Evolutionary conservation across 257 asterid species (phyloP).

Genomic region (Rauvolfia tetraphylla): DNA sequence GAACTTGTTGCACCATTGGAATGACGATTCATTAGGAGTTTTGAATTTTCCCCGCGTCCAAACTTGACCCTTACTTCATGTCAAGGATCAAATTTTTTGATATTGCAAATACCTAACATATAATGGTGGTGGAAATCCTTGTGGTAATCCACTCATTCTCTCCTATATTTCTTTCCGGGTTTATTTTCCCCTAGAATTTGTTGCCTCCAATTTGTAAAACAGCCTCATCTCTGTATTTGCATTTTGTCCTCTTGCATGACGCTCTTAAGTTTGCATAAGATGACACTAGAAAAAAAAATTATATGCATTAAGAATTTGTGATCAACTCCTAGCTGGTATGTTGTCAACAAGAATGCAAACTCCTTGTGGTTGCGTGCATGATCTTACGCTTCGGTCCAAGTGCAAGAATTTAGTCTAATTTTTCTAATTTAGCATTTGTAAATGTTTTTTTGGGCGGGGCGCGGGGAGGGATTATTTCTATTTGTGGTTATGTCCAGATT

Average conservation of each 20-base stretch:
- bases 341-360: too few relatives aligned
- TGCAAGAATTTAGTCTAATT: too few relatives aligned
- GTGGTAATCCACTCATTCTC: conserved; percentile 13
- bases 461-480: too few relatives aligned
- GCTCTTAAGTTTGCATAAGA: too few relatives aligned
- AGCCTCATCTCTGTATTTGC: too few relatives aligned
- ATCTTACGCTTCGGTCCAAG: too few relatives aligned
- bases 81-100: conserved; percentile 28
- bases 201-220: background rate
- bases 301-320: too few relatives aligned
- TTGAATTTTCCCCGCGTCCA: conserved; percentile 26
- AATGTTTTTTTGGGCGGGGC: too few relatives aligned
- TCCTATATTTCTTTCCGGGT: background rate
- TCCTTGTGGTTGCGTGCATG: too few relatives aligned
- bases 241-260: background rate
- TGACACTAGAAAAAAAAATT: too few relatives aligned
- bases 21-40: background rate
- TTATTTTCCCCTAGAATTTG: background rate
- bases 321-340: too few relatives aligned
- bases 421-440: too few relatives aligned
- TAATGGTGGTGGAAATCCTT: conserved; percentile 26
- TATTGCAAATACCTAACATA: conserved; percentile 28
- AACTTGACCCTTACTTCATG: conserved; percentile 50
- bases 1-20: conserved; percentile 33
- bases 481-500: background rate